Conservation (phyloP, 2,329 filamentous ascomycete species). For the Trichoderma oligosporum region DNA sequence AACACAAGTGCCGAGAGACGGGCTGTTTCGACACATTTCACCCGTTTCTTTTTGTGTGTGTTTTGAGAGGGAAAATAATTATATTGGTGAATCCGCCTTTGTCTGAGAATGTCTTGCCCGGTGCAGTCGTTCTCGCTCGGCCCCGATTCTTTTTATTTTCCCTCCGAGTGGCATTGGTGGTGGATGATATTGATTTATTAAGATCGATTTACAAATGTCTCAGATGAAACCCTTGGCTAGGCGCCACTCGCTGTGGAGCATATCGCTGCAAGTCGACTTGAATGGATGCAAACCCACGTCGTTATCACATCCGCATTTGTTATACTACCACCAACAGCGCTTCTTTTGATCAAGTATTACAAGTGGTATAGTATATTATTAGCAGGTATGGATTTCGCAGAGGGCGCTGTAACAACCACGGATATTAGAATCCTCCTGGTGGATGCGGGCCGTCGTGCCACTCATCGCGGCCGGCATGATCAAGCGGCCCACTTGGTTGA, state of each 20-base stretch:
- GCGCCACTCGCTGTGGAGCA: conserved; percentile 8
- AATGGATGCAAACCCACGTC: conserved; percentile 1
- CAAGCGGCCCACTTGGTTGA: conserved; percentile 4
- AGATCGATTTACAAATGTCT: conserved; percentile 15
- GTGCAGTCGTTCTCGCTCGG: not conserved
- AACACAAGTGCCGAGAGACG: not conserved
- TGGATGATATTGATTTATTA: not conserved
- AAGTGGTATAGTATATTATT: too few relatives aligned
- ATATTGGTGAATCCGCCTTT: not conserved
- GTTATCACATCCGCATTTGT: conserved; percentile 4
- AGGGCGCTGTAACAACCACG: not conserved
- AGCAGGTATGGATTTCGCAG: too few relatives aligned
- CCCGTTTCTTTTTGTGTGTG: too few relatives aligned
- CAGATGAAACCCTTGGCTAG: not conserved
- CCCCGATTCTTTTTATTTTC: not conserved
- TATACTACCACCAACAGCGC: not conserved
- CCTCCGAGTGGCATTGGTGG: not conserved
- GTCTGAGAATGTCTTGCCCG: not conserved
- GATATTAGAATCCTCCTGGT: not conserved
- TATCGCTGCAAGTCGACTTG: not conserved
- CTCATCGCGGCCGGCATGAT: not conserved
- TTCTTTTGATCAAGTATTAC: too few relatives aligned
- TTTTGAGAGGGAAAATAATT: too few relatives aligned
- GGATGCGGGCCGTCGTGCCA: conserved; percentile 6
- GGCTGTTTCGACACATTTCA: not conserved